Conservation (phyloP, 495 filamentous ascomycete species). For the Penicillium mononematosum region DNA sequence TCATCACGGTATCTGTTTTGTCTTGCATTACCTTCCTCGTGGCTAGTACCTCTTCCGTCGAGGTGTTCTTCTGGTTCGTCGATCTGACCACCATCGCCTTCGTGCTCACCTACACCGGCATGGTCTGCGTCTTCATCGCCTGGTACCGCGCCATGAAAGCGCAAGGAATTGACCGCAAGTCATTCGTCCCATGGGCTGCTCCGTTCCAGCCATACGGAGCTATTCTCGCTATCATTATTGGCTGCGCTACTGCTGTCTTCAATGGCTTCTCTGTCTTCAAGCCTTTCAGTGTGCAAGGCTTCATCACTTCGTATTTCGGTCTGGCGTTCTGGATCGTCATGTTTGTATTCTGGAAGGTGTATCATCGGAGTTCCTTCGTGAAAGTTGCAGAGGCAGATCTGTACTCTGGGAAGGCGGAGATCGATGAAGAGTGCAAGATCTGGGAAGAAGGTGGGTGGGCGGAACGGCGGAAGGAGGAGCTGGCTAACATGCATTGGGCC, state of each 20-base stretch:
- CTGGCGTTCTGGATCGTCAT: slow-evolving; percentile 34
- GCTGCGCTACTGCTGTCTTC: slow-evolving; percentile 24
- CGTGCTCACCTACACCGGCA: slow-evolving; percentile 57
- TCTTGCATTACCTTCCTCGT: slow-evolving; percentile 64
- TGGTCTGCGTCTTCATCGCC: slow-evolving; percentile 53
- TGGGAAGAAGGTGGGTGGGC: slow-evolving; percentile 35
- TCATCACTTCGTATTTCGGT: slow-evolving; percentile 37
- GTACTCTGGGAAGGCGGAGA: slow-evolving; percentile 31
- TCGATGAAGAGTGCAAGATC: slow-evolving; percentile 35
- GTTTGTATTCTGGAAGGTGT: slow-evolving; percentile 36
- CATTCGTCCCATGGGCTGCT: slow-evolving; percentile 29
- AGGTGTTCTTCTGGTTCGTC: slow-evolving; percentile 59
- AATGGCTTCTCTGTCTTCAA: slow-evolving; percentile 37
- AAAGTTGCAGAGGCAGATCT: slow-evolving; percentile 28
- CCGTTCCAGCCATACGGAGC: slow-evolving; percentile 34
- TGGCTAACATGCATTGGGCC: slow-evolving; percentile 27
- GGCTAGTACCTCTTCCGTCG: slow-evolving; percentile 49
- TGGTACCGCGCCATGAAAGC: slow-evolving; percentile 57
- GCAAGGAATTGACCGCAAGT: slow-evolving; percentile 51
- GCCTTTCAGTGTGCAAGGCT: slow-evolving; percentile 34
- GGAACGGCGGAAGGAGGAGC: slow-evolving; percentile 28
- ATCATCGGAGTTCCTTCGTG: slow-evolving; percentile 31
- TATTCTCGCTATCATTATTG: slow-evolving; percentile 26
- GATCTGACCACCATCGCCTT: slow-evolving; percentile 51
- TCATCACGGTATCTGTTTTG: slow-evolving; percentile 52